These are phyloP conservation scores for Crithidia expoeki DNA, from an alignment of 208 protist genomes.

Conservation along the genomic window DNA sequence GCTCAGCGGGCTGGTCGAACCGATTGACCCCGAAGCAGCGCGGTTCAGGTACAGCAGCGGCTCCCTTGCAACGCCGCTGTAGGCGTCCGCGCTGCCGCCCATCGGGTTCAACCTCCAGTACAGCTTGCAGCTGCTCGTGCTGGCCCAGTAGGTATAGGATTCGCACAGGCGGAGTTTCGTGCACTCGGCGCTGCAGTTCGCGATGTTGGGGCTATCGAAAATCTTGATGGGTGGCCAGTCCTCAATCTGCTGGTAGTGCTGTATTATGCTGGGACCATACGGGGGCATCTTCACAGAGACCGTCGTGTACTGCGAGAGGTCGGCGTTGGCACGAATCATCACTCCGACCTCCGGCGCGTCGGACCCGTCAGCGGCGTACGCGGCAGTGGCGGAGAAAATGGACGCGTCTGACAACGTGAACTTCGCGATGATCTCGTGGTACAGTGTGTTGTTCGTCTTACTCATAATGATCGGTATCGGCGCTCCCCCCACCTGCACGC, in stretches of 20 bases:
- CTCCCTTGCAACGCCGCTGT: slow-evolving; percentile 39
- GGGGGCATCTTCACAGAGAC: slow-evolving; percentile 49
- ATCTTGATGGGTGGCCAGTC: slow-evolving; percentile 31
- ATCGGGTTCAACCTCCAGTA: slow-evolving; percentile 37
- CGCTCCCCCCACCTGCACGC: too few relatives aligned
- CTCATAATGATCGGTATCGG: slow-evolving; percentile 17
- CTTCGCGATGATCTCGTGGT: slow-evolving; percentile 48
- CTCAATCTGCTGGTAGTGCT: slow-evolving; percentile 18
- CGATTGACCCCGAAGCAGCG: slow-evolving; percentile 36
- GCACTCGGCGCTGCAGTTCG: slow-evolving; percentile 46
- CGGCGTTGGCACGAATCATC: slow-evolving; percentile 30
- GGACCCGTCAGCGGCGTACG: slow-evolving; percentile 26
- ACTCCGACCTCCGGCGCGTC: slow-evolving; percentile 46
- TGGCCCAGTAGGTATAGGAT: slow-evolving; percentile 42
- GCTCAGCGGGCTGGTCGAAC: slow-evolving; percentile 23
- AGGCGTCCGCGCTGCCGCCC: slow-evolving; percentile 5
- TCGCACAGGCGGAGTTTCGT: slow-evolving; percentile 33
- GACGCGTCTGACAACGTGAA: slow-evolving; percentile 34
- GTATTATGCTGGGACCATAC: slow-evolving; percentile 7
- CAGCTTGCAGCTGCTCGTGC: slow-evolving; percentile 25
- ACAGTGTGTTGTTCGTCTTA: slow-evolving; percentile 25
- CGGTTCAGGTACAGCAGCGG: slow-evolving; percentile 40
- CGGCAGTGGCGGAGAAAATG: slow-evolving; percentile 20
- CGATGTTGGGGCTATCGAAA: slow-evolving; percentile 16
- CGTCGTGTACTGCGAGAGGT: slow-evolving; percentile 27